A percentile compares a stretch with the other conserved stretches of the same genome.
Evolutionary conservation across 2,329 filamentous ascomycete species (phyloP).

Genomic region (Neonectria sp.): DNA sequence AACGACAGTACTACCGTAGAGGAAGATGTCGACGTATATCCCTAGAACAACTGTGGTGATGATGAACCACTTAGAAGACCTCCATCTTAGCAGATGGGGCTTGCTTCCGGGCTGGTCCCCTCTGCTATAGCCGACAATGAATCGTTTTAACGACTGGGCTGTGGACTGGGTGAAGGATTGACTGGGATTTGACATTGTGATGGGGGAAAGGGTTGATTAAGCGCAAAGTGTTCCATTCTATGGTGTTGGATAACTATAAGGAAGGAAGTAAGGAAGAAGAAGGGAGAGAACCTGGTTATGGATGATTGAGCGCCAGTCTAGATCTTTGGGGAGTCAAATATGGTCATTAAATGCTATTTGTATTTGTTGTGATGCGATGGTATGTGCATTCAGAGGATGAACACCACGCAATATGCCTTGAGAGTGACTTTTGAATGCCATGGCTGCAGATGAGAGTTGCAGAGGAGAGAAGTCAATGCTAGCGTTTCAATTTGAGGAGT

Average conservation of each 20-base stretch:
- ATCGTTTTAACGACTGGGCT: conserved; percentile 1
- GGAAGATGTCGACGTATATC: conserved; percentile 35
- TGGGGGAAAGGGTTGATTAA: neutral
- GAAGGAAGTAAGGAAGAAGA: neutral
- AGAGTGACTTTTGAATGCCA: neutral
- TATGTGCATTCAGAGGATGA: neutral
- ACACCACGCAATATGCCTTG: neutral
- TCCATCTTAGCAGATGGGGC: conserved; percentile 15
- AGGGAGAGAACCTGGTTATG: neutral
- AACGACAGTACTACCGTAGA: conserved; percentile 34
- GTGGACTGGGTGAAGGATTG: neutral
- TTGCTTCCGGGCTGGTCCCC: neutral
- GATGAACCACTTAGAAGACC: conserved; percentile 27
- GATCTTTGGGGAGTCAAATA: neutral
- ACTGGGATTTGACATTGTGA: neutral
- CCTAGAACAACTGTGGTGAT: conserved; percentile 30
- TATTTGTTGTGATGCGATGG: neutral
- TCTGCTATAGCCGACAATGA: conserved; percentile 17
- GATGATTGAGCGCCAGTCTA: neutral
- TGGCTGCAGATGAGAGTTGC: neutral
- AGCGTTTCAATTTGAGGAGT: neutral
- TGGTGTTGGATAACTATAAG: neutral
- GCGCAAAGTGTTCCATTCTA: neutral
- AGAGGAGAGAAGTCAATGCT: neutral
- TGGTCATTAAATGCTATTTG: neutral